These are phyloP conservation scores for Globisporangium lucens DNA, from an alignment of 352 stramenopile genomes.

Conservation along the genomic window DNA sequence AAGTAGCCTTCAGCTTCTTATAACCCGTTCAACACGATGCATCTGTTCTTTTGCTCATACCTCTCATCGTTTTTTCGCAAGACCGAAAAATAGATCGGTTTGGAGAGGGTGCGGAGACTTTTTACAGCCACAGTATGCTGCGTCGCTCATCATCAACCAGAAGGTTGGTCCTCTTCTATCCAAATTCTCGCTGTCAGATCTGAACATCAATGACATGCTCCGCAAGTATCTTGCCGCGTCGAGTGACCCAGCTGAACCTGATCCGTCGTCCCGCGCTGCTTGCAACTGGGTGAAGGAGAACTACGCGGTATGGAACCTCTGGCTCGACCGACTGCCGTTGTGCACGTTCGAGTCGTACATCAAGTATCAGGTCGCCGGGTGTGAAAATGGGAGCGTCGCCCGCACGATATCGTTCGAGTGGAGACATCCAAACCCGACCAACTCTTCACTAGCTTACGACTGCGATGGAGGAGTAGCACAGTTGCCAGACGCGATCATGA, in stretches of 20 bases:
- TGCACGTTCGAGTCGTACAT: constrained; percentile 28
- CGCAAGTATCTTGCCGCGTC: constrained; percentile 17
- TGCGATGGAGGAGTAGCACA: constrained; percentile 25
- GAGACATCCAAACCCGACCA: constrained; percentile 3
- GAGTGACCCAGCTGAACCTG: constrained; percentile 11
- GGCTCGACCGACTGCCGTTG: constrained; percentile 31
- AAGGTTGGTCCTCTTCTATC: neutral
- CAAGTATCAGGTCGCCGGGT: constrained; percentile 24
- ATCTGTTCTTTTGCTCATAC: too few relatives aligned
- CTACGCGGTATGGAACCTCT: constrained; percentile 40
- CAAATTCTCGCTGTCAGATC: constrained; percentile 23
- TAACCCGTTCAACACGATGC: too few relatives aligned
- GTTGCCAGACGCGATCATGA: constrained; percentile 19
- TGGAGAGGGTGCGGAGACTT: too few relatives aligned
- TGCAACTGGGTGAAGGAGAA: constrained; percentile 52
- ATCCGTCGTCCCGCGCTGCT: constrained; percentile 33
- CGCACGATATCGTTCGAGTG: constrained; percentile 10
- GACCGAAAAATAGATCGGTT: too few relatives aligned
- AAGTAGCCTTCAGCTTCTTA: too few relatives aligned
- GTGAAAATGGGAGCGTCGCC: constrained; percentile 14
- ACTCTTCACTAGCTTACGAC: constrained; percentile 23
- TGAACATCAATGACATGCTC: constrained; percentile 41
- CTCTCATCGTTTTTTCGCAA: too few relatives aligned
- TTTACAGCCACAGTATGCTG: too few relatives aligned
- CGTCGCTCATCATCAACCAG: constrained; percentile 14